Conservation (phyloP, 73 alveolate genomes). For the Stentor coeruleus region DNA sequence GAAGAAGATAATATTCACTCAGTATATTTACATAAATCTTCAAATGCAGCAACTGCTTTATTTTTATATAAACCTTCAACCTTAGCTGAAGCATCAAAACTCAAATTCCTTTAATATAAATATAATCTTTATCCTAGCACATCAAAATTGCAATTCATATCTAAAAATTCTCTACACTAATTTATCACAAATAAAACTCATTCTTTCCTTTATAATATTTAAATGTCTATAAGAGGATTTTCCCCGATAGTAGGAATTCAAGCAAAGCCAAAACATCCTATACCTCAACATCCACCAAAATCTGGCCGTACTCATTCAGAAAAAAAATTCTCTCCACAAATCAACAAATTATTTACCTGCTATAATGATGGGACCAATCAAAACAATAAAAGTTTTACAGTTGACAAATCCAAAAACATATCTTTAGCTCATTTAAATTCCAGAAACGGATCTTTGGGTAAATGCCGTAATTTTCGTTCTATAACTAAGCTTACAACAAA, state of each 20-base stretch:
- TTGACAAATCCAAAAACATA: not conserved
- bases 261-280: not conserved
- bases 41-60: too few relatives aligned
- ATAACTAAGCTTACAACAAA: not conserved
- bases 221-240: not conserved
- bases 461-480: not conserved
- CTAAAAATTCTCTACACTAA: too few relatives aligned
- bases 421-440: not conserved
- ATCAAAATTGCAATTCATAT: too few relatives aligned
- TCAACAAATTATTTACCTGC: conserved; percentile 21
- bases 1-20: too few relatives aligned
- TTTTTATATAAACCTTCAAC: too few relatives aligned
- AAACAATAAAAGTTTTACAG: not conserved
- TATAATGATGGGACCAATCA: not conserved
- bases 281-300: not conserved
- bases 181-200: too few relatives aligned
- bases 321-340: not conserved
- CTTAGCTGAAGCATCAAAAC: too few relatives aligned
- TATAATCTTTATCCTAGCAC: too few relatives aligned
- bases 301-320: conserved; percentile 3
- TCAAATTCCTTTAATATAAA: too few relatives aligned
- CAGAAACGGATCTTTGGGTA: not conserved
- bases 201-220: not conserved
- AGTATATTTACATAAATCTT: too few relatives aligned
- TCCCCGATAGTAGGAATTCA: not conserved